A percentile compares a stretch with the other conserved stretches of the same genome.
phyloP scores from a whole-genome alignment of 1,284 basidiomycete species.

The Agroathelia rolfsii region DNA sequence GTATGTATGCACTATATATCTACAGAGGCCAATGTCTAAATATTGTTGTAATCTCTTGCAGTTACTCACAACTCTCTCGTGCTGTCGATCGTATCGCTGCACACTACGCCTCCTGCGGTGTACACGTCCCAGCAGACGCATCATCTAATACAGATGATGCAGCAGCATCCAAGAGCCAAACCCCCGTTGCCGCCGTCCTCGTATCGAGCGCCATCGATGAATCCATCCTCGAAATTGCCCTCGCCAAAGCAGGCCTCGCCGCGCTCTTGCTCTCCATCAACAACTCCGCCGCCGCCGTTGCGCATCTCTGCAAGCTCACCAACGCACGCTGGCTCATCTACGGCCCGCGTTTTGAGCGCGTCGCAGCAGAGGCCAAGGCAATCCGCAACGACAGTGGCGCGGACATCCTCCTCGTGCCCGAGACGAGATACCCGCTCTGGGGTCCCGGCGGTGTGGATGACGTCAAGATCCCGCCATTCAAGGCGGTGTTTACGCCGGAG shows the following conservation, averaged over 20 bases:
- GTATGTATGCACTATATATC: slow-evolving; percentile 10
- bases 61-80: slow-evolving; percentile 23
- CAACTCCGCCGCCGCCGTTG: slow-evolving; percentile 46
- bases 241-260: slow-evolving; percentile 33
- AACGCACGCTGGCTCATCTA: slow-evolving; percentile 36
- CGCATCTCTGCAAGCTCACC: slow-evolving; percentile 43
- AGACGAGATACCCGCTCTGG: slow-evolving; percentile 35
- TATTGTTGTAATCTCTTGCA: slow-evolving; percentile 8
- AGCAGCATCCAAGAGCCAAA: too few relatives aligned
- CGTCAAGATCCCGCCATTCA: slow-evolving; percentile 23
- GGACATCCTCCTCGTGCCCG: slow-evolving; percentile 23
- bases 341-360: slow-evolving; percentile 27
- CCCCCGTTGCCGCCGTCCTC: slow-evolving; percentile 28
- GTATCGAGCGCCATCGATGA: slow-evolving; percentile 32
- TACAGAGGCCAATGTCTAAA: neutral
- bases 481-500: slow-evolving; percentile 30
- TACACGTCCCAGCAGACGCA: too few relatives aligned
- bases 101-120: slow-evolving; percentile 21
- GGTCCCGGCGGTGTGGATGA: slow-evolving; percentile 24
- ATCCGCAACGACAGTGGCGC: slow-evolving; percentile 23
- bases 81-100: slow-evolving; percentile 34
- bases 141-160: too few relatives aligned
- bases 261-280: slow-evolving; percentile 43
- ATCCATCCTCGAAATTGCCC: slow-evolving; percentile 34
- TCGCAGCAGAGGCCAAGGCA: slow-evolving; percentile 23